These are phyloP conservation scores for Cucurbita moschata DNA, from an alignment of 306 rosid species.

Conservation along the genomic window DNA sequence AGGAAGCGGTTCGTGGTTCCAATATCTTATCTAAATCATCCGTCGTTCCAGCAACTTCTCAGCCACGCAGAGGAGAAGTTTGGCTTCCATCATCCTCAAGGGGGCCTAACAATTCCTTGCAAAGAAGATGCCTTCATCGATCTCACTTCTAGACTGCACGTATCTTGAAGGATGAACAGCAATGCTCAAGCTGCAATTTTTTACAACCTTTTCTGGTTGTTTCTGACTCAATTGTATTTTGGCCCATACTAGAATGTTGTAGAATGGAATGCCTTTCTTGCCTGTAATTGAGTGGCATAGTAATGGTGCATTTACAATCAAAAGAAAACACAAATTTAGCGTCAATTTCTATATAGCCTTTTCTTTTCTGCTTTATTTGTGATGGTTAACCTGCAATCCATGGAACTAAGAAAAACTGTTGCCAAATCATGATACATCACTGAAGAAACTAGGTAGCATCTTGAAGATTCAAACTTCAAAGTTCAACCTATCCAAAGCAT, in stretches of 20 bases:
- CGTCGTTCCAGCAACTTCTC: conserved; percentile 18
- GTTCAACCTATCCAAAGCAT: background rate
- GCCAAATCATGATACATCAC: background rate
- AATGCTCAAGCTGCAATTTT: background rate
- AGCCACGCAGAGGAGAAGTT: conserved; percentile 18
- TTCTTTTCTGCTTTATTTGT: background rate
- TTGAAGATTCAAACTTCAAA: background rate
- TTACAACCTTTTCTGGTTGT: background rate
- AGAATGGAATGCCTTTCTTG: background rate
- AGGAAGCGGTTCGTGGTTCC: conserved; percentile 24
- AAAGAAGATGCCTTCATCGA: conserved; percentile 13
- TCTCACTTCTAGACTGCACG: conserved; percentile 18
- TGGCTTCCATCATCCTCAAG: conserved; percentile 25
- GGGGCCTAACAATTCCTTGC: conserved; percentile 31
- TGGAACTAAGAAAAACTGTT: background rate
- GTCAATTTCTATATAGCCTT: background rate
- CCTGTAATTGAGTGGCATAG: conserved; percentile 1
- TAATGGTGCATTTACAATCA: background rate
- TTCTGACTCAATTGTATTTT: background rate
- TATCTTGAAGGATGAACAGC: background rate
- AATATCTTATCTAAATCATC: conserved; percentile 18
- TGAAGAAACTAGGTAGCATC: background rate
- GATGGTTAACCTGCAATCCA: background rate
- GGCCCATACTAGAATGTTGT: background rate
- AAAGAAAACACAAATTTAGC: background rate